Base-by-base conservation (phyloP, 441 rosid species). In the Isatis lusitanica region DNA sequence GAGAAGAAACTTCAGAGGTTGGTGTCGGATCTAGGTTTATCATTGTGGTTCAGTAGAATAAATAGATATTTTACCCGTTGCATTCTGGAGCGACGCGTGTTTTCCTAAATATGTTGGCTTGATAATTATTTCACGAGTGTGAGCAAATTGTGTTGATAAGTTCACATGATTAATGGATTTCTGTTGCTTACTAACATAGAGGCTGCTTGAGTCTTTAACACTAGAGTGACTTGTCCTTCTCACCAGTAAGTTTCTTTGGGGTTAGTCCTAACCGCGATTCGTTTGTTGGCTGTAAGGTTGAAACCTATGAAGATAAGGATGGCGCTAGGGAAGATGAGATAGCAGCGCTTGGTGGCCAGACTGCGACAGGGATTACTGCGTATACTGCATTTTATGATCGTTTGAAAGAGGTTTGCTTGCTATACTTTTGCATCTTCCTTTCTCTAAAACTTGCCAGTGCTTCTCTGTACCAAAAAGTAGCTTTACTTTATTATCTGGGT, bases 321-420 rank as follows among this genome's bases (percentile, higher is more conserved):
- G 79, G 73, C 69, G 94, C 98, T 0, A 87, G 99, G 83, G 95
- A 87, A 71, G 97, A 92, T 42, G 99, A 96, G 84, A 92, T 92
- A 72, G 93, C 92, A 1, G 97, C 93, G 59, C 97, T 96, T 52
- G 99, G 97, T 40, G 99, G 97, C 51, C 93, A 86, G 74, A 86
- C 92, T 11, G 93, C 90, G 0, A 75, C 86, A 0, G 97, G 98
- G 75, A 84, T 84, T 6, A 91, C 91, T 57, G 94, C 89, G 38
- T 93, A 84, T 40, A 89, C 93, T 73, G 93, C 92, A 2, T 96
- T 93, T 71, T 93, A 96, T 70, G 98, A 96, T 82, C 85, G 97
- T 67, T 74, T 96, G 73, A 93, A 92, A 75, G 98, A 96, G 97
- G 98, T 93, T 72, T 18, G 51, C 21, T 43, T 18, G 47, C 17